Base-by-base conservation (phyloP, 1,284 basidiomycete genomes). In the Puccinia triticina region DNA sequence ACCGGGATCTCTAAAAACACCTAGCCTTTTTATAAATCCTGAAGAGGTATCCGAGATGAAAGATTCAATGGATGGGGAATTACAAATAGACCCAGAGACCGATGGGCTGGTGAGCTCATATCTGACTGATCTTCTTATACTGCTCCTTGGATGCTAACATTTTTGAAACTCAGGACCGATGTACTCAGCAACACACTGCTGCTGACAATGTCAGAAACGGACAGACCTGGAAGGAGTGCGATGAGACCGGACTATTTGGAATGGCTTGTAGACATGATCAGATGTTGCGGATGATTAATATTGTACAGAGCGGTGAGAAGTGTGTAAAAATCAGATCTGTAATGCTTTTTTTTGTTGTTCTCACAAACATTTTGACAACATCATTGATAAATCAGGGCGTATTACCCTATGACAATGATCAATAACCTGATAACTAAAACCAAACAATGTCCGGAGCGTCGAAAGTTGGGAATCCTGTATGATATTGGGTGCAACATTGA, bases 251-350 rank as follows among this genome's bases (percentile, higher is more conserved):
- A 4, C 64, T 77, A 23, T 77, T 77, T 75, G 73, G 23, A 14
- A 75, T 75, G 73, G 73, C 73, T 8, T 75, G 73, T 50, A 26
- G 71, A 32, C 72, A 75, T 75, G 72, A 75, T 29, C 72, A 75
- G 29, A n/a, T n/a, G n/a, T n/a, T n/a, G n/a, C n/a, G n/a, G n/a
- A n/a, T n/a, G n/a, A n/a, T n/a, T n/a, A n/a, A n/a, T n/a, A n/a
- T n/a, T n/a, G n/a, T n/a, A n/a, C n/a, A n/a, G n/a, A n/a, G n/a
- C n/a, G n/a, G n/a, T n/a, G n/a, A n/a, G n/a, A n/a, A n/a, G n/a
- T n/a, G n/a, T n/a, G n/a, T n/a, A n/a, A n/a, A n/a, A n/a, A 55
- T 50, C 46, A 57, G 18, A 14, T 75, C 11, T 55, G 55, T 34
- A 75, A 75, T 53, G 7, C n/a, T 26, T 59, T 8, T 59, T 59